Evolutionary conservation across 495 filamentous ascomycete genomes (phyloP), one percentile per base, ranked within the genome.

Genomic region (Tuber indicum): DNA sequence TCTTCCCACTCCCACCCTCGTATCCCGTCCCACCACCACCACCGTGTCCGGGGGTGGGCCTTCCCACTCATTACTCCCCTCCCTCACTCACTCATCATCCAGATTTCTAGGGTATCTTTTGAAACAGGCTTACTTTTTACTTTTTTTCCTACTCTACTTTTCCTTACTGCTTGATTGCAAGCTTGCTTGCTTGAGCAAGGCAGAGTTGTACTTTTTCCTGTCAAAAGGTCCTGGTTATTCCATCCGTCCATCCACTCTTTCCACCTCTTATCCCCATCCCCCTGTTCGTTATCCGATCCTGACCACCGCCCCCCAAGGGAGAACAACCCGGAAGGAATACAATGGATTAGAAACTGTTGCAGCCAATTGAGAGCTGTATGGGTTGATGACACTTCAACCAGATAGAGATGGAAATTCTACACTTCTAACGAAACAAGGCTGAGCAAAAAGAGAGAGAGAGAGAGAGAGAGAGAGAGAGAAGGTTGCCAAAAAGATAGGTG

Each of bases 1-100:
- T 66, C 58, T 66, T 66, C 58, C 26, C 58, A 66, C 58, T 66
- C 58, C 26, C 58, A 66, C 58, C 58, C 58, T 66, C 26, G 58
- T 66, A 66, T 66, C 58, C 26, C 58, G 58, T 5, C 58, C 58
- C 58, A 66, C 58, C 58, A 66, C 26, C 58, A 66, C 3, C 32
- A 66, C 58, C 14, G 32, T 32, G 58, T 10, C 23, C 58, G 12
- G 26, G 58, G 58, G 26, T 66, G 32, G 12, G 58, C 58, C 58
- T 66, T 62, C 52, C 19, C 52, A 26, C 23, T 36, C 58, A 41
- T 41, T 5, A 41, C 39, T 41, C 39, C 39, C 39, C 39, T 41
- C 39, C 39, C 39, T 41, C 39, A 36, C 12, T 66, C 58, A 58
- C 9, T 58, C 49, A 58, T 58, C 49, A 66, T 36, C 17, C 26